Conservation (phyloP, 768 basidiomycete genomes). For the Xerocomellus intermedius region DNA sequence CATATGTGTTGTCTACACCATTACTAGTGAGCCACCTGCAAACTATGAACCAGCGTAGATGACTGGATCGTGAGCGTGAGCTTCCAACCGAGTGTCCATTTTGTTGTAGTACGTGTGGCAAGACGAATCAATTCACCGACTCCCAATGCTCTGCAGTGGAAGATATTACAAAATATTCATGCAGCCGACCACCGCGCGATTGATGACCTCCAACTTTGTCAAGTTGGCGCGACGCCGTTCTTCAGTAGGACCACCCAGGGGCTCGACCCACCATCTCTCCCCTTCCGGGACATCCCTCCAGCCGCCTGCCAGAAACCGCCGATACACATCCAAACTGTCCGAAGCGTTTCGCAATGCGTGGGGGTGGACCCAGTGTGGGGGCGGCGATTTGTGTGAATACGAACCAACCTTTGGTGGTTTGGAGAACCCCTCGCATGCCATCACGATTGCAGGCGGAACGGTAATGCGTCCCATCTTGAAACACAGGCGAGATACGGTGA, state of each 20-base stretch:
- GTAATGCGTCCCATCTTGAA: slow-evolving; percentile 72
- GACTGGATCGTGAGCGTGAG: no score
- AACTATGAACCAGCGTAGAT: no score
- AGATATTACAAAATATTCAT: slow-evolving; percentile 1
- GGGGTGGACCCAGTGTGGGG: slow-evolving; percentile 14
- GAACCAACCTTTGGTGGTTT: slow-evolving; percentile 15
- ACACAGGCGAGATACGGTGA: slow-evolving; percentile 58
- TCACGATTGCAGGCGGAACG: slow-evolving; percentile 60
- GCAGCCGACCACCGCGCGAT: background rate
- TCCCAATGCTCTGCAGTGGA: background rate
- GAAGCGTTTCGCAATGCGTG: slow-evolving; percentile 6
- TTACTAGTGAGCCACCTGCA: no score
- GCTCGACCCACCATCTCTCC: slow-evolving; percentile 64
- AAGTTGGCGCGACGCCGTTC: slow-evolving; percentile 23
- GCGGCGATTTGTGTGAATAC: slow-evolving; percentile 8
- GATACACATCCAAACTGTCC: slow-evolving; percentile 33
- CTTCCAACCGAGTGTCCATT: no score
- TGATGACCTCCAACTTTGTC: slow-evolving; percentile 6
- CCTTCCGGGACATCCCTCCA: slow-evolving; percentile 57
- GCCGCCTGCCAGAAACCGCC: slow-evolving; percentile 49
- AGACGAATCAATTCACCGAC: background rate
- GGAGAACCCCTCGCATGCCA: slow-evolving; percentile 56
- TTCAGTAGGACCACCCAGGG: slow-evolving; percentile 46
- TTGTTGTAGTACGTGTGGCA: background rate
- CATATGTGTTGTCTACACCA: no score